These are phyloP conservation scores for Aureobasidium lini DNA, from an alignment of 2,329 filamentous ascomycete species.

Conservation along the genomic window DNA sequence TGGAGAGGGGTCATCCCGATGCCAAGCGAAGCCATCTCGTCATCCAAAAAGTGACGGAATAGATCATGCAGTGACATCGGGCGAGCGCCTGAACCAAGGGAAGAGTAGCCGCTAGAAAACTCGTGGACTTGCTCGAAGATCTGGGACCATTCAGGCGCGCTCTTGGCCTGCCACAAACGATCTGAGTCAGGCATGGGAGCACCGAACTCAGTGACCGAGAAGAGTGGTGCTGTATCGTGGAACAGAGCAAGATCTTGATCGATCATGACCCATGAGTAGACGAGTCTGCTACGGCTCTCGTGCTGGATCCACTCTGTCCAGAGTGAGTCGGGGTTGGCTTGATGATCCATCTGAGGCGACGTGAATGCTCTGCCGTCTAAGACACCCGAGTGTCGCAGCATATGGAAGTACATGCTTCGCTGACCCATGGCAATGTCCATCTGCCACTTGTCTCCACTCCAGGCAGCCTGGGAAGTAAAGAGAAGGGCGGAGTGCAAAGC, in stretches of 20 bases:
- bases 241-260: slow-evolving; percentile 65
- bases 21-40: slow-evolving; percentile 49
- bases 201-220: slow-evolving; percentile 58
- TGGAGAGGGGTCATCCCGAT: slow-evolving; percentile 49
- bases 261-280: slow-evolving; percentile 70
- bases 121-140: slow-evolving; percentile 54
- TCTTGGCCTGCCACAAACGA: slow-evolving; percentile 54
- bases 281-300: slow-evolving; percentile 58
- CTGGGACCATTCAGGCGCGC: slow-evolving; percentile 52
- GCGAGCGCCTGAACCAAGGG: slow-evolving; percentile 45
- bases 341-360: slow-evolving; percentile 40
- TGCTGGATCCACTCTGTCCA: slow-evolving; percentile 60
- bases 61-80: slow-evolving; percentile 56
- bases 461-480: slow-evolving; percentile 60
- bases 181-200: slow-evolving; percentile 59
- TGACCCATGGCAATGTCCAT: slow-evolving; percentile 72
- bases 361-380: slow-evolving; percentile 42
- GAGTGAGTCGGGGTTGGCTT: slow-evolving; percentile 41
- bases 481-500: slow-evolving; percentile 59
- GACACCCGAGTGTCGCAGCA: slow-evolving; percentile 63
- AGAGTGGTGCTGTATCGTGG: slow-evolving; percentile 54
- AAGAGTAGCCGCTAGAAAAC: slow-evolving; percentile 45
- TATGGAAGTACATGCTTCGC: slow-evolving; percentile 64
- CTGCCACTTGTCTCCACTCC: slow-evolving; percentile 71
- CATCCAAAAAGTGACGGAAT: slow-evolving; percentile 60